These are phyloP conservation scores for Pyrus communis DNA, from an alignment of 306 rosid species.

Conservation along the genomic window DNA sequence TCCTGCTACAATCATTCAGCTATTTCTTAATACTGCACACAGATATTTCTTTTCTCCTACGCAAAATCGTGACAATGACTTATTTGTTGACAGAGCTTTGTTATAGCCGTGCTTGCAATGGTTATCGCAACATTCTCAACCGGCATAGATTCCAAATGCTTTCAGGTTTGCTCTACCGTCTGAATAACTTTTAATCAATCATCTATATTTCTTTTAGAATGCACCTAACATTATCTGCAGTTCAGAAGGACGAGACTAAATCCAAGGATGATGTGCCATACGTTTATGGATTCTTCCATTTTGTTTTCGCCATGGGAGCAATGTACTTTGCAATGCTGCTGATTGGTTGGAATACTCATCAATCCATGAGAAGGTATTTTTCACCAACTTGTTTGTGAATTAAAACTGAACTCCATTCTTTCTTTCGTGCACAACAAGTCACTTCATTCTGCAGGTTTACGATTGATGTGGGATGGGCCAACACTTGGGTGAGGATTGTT, in stretches of 20 bases:
- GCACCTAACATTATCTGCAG: constrained; percentile 41
- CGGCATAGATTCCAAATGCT: constrained; percentile 85
- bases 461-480: constrained; percentile 95
- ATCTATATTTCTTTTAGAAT: constrained; percentile 14
- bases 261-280: constrained; percentile 83
- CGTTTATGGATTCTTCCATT: constrained; percentile 96
- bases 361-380: constrained; percentile 59
- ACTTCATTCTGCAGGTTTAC: constrained; percentile 64
- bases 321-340: constrained; percentile 98
- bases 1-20: constrained; percentile 58
- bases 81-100: constrained; percentile 64
- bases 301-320: constrained; percentile 93
- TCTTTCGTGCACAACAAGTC: neutral
- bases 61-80: constrained; percentile 15
- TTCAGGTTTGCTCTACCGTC: constrained; percentile 60
- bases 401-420: neutral
- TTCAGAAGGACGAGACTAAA: constrained; percentile 45
- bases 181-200: constrained; percentile 6
- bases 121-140: constrained; percentile 92
- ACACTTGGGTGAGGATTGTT: constrained; percentile 92
- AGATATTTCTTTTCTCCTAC: neutral
- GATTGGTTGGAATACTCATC: constrained; percentile 87
- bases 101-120: constrained; percentile 71
- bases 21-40: neutral
- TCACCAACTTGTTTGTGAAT: neutral